Percentiles rank a stretch among this genome's conserved stretches.
Conservation (phyloP, 495 filamentous ascomycete genomes). For the Xylaria bambusicola region DNA sequence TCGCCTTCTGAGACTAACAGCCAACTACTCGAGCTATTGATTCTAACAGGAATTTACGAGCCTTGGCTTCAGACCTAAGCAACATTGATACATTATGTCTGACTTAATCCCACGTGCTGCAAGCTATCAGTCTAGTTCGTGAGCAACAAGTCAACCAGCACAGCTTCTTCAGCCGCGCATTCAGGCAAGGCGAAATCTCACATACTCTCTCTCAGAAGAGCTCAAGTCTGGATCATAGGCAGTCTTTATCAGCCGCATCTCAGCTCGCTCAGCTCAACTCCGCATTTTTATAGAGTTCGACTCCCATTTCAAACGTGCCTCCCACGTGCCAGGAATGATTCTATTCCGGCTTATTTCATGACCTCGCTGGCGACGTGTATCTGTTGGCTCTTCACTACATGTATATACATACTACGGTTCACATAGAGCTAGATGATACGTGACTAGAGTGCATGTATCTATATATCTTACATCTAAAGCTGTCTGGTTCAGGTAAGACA, state of each 20-base stretch:
- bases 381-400: too few relatives aligned
- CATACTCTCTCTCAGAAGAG: background rate
- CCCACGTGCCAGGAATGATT: too few relatives aligned
- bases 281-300: background rate
- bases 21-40: too few relatives aligned
- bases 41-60: background rate
- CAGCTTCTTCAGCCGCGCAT: background rate
- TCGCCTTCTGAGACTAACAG: too few relatives aligned
- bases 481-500: too few relatives aligned
- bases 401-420: too few relatives aligned
- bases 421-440: too few relatives aligned
- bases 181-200: constrained; percentile 3
- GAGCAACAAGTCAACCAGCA: too few relatives aligned
- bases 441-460: too few relatives aligned
- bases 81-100: background rate
- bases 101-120: constrained; percentile 7
- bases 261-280: background rate
- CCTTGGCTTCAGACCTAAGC: background rate
- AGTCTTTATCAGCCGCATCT: background rate
- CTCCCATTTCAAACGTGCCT: background rate
- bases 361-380: too few relatives aligned
- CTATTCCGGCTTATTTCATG: background rate
- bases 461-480: too few relatives aligned
- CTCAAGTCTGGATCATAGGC: background rate
- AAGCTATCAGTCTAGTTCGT: constrained; percentile 3